Conservation (phyloP, 495 filamentous ascomycete species). For the Haplographium delicatum region DNA sequence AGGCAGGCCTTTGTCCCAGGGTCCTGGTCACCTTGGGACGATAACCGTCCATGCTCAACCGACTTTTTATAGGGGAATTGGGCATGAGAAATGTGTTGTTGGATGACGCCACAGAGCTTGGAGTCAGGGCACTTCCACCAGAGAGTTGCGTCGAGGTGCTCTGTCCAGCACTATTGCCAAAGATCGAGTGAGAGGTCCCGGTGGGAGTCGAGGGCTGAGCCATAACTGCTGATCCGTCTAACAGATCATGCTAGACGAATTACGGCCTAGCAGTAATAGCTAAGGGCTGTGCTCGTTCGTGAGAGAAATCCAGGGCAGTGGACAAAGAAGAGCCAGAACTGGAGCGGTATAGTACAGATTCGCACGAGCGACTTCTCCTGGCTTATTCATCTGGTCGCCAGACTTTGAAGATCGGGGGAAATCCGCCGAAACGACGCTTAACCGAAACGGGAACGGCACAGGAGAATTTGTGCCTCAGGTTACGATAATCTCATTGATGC, state of each 20-base stretch:
- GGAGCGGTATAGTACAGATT: too few relatives aligned
- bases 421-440: background rate
- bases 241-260: constrained; percentile 5
- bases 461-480: too few relatives aligned
- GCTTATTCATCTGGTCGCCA: background rate
- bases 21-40: constrained; percentile 75
- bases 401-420: background rate
- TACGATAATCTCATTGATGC: background rate
- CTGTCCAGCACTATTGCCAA: constrained; percentile 11
- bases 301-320: too few relatives aligned
- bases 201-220: constrained; percentile 28
- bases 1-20: constrained; percentile 83
- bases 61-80: constrained; percentile 64
- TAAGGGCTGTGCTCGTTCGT: background rate
- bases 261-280: background rate
- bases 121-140: constrained; percentile 24
- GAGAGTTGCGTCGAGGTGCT: constrained; percentile 10
- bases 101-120: constrained; percentile 46
- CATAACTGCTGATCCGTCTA: background rate
- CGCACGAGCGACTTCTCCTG: too few relatives aligned
- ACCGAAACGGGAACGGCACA: background rate
- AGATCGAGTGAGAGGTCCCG: constrained; percentile 16
- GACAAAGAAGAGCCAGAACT: too few relatives aligned
- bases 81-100: constrained; percentile 84
- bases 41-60: constrained; percentile 54